Percentiles rank a stretch among this genome's conserved stretches.
phyloP scores from a whole-genome alignment of 805 yeast genomes.

The Yarrowia deformans region DNA sequence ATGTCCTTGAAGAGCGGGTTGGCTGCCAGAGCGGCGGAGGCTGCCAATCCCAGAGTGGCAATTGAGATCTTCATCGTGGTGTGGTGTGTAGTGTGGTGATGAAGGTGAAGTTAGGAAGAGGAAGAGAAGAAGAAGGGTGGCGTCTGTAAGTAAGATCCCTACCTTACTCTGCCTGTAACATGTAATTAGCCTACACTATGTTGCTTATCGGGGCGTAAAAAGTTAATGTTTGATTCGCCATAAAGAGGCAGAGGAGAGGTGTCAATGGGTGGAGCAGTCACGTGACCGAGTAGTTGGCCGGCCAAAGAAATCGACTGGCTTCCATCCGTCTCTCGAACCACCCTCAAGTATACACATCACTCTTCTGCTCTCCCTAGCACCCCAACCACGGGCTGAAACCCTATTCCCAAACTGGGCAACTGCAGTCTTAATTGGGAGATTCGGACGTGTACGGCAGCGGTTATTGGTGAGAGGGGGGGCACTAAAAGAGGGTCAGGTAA shows the following conservation, averaged over 20 bases:
- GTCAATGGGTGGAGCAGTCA: not conserved
- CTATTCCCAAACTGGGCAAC: constrained; percentile 30
- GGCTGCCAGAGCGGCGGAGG: constrained; percentile 34
- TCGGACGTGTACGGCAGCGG: constrained; percentile 10
- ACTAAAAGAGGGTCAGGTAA: not conserved
- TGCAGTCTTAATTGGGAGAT: constrained; percentile 31
- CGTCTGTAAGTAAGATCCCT: not conserved
- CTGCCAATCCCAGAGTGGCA: constrained; percentile 26
- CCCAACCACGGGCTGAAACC: constrained; percentile 10
- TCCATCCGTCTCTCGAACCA: too few relatives aligned
- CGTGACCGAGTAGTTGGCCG: too few relatives aligned
- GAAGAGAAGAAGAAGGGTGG: constrained; percentile 4
- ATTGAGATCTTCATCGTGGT: constrained; percentile 20
- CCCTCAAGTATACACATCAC: too few relatives aligned
- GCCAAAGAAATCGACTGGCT: too few relatives aligned
- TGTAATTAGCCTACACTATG: not conserved
- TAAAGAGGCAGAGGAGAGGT: not conserved
- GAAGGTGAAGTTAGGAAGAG: too few relatives aligned
- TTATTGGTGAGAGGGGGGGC: not conserved
- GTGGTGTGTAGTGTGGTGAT: not conserved
- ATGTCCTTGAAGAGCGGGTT: constrained; percentile 34
- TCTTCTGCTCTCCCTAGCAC: too few relatives aligned
- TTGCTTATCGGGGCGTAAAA: constrained; percentile 30
- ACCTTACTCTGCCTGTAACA: too few relatives aligned
- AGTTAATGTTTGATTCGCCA: not conserved